Evolutionary conservation across 805 yeast species (phyloP).

Genomic region (Barnettozyma californica): DNA sequence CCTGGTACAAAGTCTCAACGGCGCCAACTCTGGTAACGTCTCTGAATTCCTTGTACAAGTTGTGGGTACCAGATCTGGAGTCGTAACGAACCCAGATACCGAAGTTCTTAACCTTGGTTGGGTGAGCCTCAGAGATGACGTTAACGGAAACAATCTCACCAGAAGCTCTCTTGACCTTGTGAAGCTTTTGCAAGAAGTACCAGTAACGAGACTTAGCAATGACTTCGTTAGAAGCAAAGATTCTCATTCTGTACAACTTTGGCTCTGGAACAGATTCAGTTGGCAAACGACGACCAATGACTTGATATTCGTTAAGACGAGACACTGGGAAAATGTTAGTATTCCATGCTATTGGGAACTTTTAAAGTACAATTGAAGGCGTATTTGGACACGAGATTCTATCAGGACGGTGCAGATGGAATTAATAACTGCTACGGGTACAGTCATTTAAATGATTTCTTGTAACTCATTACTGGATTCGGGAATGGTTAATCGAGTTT

Average conservation of each 20-base stretch:
- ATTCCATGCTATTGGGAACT: neutral
- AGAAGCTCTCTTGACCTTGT: slow-evolving; percentile 99
- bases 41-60: slow-evolving; percentile 99
- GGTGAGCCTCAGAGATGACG: slow-evolving; percentile 88
- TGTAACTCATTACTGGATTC: neutral
- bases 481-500: neutral
- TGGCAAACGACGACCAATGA: slow-evolving; percentile 99
- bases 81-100: slow-evolving; percentile 99
- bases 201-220: slow-evolving; percentile 99
- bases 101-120: slow-evolving; percentile 99
- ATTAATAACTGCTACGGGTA: too few relatives aligned
- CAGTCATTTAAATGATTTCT: too few relatives aligned
- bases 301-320: slow-evolving; percentile 98
- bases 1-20: slow-evolving; percentile 97
- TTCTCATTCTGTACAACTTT: slow-evolving; percentile 99
- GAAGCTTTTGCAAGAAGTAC: slow-evolving; percentile 99
- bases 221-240: slow-evolving; percentile 97
- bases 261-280: slow-evolving; percentile 99
- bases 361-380: neutral
- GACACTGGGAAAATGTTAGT: slow-evolving; percentile 51
- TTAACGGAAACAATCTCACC: slow-evolving; percentile 97
- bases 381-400: neutral
- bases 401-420: neutral
- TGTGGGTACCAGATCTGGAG: slow-evolving; percentile 99
- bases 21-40: slow-evolving; percentile 99